Conservation (phyloP, 1,284 basidiomycete genomes). For the Fomes fomentarius region DNA sequence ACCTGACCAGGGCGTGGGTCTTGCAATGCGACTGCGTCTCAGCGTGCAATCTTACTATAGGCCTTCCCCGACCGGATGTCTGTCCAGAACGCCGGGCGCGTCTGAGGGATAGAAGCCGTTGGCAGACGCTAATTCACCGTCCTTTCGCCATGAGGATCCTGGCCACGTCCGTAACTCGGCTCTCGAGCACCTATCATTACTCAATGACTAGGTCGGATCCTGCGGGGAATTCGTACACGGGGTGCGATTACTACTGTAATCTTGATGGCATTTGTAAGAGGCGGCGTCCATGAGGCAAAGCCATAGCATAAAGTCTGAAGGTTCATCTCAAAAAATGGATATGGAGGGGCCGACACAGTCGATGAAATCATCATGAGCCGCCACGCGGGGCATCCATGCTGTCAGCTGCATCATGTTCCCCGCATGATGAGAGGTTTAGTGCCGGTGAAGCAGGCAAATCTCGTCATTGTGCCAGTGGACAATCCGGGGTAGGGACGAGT, state of each 20-base stretch:
- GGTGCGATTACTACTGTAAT: background rate
- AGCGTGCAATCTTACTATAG: constrained; percentile 8
- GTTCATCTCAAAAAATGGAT: background rate
- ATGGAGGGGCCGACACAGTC: too few relatives aligned
- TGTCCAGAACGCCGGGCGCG: background rate
- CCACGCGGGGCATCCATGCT: background rate
- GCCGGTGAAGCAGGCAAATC: background rate
- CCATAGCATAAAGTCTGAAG: background rate
- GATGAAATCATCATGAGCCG: background rate
- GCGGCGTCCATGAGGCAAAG: background rate
- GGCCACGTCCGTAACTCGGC: background rate
- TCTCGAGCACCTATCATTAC: constrained; percentile 2
- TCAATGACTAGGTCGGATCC: constrained; percentile 4
- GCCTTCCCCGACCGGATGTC: constrained; percentile 13
- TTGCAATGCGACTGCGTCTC: constrained; percentile 10
- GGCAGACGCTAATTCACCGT: background rate
- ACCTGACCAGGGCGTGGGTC: constrained; percentile 14
- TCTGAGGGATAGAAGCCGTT: background rate
- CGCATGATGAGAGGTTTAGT: background rate
- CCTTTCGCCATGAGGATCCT: too few relatives aligned
- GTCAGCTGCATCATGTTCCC: background rate
- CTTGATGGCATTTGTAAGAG: background rate
- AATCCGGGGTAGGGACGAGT: constrained; percentile 14
- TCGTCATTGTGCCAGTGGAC: background rate
- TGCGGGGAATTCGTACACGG: background rate